phyloP scores from a whole-genome alignment of 495 filamentous ascomycete species.

The Penicillium pulvis region DNA sequence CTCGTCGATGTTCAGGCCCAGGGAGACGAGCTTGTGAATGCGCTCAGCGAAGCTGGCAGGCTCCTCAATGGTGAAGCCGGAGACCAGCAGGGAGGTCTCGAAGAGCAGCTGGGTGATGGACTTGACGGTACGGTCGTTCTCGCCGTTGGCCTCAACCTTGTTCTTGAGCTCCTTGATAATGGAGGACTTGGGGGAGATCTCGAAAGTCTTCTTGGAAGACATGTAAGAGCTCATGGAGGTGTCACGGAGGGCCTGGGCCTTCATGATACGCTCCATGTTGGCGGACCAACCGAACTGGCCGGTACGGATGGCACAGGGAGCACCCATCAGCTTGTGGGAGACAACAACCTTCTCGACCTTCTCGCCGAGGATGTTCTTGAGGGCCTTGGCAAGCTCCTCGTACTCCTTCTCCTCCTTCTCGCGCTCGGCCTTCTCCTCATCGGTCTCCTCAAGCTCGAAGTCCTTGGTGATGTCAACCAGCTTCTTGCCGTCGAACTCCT shows the following conservation, averaged over 20 bases:
- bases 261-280: conserved; percentile 99
- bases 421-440: conserved; percentile 97
- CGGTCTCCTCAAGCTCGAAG: conserved; percentile 99
- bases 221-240: conserved; percentile 99
- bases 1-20: conserved; percentile 96
- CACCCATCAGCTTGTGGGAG: conserved; percentile 92
- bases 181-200: conserved; percentile 97
- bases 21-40: conserved; percentile 97
- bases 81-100: conserved; percentile 97
- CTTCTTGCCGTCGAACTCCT: conserved; percentile 99
- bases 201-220: conserved; percentile 99
- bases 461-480: conserved; percentile 99
- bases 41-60: conserved; percentile 96
- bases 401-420: conserved; percentile 98
- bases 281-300: conserved; percentile 99
- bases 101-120: conserved; percentile 96
- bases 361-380: conserved; percentile 99
- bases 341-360: conserved; percentile 99
- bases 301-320: conserved; percentile 98
- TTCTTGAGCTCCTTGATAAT: conserved; percentile 99
- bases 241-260: conserved; percentile 99
- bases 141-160: conserved; percentile 96
- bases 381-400: conserved; percentile 87
- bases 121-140: conserved; percentile 98
- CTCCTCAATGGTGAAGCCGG: conserved; percentile 99